These are phyloP conservation scores for Boletus subparvulus DNA, from an alignment of 768 basidiomycete species.

Conservation along the genomic window DNA sequence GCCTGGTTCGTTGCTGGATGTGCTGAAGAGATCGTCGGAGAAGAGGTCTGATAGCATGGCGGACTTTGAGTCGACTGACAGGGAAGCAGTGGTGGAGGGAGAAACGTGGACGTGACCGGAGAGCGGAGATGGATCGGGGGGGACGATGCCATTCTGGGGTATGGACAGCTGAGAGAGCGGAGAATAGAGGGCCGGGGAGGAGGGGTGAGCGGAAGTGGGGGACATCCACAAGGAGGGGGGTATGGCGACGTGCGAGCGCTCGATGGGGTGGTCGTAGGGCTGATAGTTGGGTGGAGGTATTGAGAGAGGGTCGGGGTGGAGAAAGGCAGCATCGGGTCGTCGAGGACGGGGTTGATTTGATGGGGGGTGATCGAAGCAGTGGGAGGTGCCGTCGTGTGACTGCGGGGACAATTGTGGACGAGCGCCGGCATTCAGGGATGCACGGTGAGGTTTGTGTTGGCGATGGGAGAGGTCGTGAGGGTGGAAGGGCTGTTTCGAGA, in stretches of 20 bases:
- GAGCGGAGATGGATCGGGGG: conserved; percentile 34
- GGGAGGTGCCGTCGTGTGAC: not conserved
- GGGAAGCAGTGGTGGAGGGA: conserved; percentile 45
- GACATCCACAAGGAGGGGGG: conserved; percentile 89
- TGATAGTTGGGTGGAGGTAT: conserved; percentile 22
- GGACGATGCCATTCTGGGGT: conserved; percentile 32
- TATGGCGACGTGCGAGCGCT: conserved; percentile 54
- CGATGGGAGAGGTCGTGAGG: conserved; percentile 7
- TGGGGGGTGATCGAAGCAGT: conserved; percentile 22
- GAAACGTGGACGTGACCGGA: conserved; percentile 37
- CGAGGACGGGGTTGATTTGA: conserved; percentile 14
- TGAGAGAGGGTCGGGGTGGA: conserved; percentile 22
- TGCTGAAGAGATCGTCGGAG: conserved; percentile 61
- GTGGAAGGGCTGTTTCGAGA: conserved; percentile 17
- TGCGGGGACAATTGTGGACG: not conserved
- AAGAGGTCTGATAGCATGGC: conserved; percentile 70
- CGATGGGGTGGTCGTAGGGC: conserved; percentile 35
- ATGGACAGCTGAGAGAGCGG: conserved; percentile 40
- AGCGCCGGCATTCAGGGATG: conserved; percentile 13
- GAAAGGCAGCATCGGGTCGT: conserved; percentile 12
- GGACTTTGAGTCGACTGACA: conserved; percentile 54
- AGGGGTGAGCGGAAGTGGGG: conserved; percentile 50
- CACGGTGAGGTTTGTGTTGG: conserved; percentile 21
- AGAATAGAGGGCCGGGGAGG: conserved; percentile 42
- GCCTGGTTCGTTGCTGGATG: conserved; percentile 28